A percentile compares a stretch with the other conserved stretches of the same genome.
phyloP scores from a whole-genome alignment of 192 early-diverging fungal species.

The Oehlia diaphana region DNA sequence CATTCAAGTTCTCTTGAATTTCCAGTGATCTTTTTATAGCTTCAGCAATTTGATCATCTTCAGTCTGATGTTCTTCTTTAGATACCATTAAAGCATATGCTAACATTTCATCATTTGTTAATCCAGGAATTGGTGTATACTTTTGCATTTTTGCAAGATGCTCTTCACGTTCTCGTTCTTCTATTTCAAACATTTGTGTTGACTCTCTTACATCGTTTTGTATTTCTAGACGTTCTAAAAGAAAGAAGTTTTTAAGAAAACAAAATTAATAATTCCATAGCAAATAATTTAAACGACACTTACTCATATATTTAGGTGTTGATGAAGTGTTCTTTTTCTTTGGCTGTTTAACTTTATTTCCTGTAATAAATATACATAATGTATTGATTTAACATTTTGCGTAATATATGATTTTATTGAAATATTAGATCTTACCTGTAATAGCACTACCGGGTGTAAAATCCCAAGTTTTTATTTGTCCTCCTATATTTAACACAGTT shows the following conservation, averaged over 20 bases:
- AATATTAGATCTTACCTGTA: neutral
- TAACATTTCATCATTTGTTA: conserved; percentile 17
- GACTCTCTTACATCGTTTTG: conserved; percentile 8
- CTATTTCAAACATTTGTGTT: neutral
- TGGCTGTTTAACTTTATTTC: neutral
- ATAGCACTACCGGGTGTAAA: neutral
- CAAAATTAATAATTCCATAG: neutral
- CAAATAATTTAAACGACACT: neutral
- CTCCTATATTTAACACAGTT: neutral
- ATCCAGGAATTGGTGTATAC: neutral
- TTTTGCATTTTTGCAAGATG: neutral
- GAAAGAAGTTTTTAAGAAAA: neutral
- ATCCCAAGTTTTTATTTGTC: conserved; percentile 1
- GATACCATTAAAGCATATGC: conserved; percentile 8
- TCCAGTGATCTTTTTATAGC: neutral
- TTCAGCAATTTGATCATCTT: neutral
- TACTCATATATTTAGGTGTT: conserved; percentile 9
- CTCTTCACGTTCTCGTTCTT: neutral
- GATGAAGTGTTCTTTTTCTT: neutral
- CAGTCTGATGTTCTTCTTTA: neutral
- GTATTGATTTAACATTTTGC: neutral
- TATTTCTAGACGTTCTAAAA: conserved; percentile 9
- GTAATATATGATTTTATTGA: neutral
- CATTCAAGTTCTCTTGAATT: neutral
- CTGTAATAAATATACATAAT: neutral